Conservation (phyloP, 2,329 filamentous ascomycete genomes). For the Nothophoma quercina region DNA sequence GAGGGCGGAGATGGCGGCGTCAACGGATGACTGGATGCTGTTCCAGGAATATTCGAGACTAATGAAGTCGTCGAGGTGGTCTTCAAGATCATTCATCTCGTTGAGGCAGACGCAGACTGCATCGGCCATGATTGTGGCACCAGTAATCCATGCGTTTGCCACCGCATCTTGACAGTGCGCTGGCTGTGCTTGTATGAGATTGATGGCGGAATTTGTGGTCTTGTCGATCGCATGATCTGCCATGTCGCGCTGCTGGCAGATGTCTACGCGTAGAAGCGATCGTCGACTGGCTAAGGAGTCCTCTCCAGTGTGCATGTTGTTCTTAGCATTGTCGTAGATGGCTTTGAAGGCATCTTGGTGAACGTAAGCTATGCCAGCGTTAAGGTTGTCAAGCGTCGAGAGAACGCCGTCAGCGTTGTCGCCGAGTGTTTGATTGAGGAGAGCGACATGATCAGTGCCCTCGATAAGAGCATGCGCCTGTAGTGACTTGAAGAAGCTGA, state of each 20-base stretch:
- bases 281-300: constrained; percentile 36
- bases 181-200: constrained; percentile 54
- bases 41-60: constrained; percentile 55
- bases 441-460: constrained; percentile 56
- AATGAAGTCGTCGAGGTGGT: constrained; percentile 55
- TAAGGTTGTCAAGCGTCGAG: constrained; percentile 56
- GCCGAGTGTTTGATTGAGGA: constrained; percentile 50
- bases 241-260: constrained; percentile 55
- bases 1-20: constrained; percentile 52
- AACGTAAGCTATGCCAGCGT: constrained; percentile 55
- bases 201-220: constrained; percentile 54
- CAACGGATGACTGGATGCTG: constrained; percentile 52
- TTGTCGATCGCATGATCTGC: constrained; percentile 57
- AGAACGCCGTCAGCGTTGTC: constrained; percentile 54
- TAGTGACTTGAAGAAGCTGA: constrained; percentile 57
- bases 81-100: constrained; percentile 51
- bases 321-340: constrained; percentile 54
- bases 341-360: constrained; percentile 58
- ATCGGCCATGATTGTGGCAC: constrained; percentile 55
- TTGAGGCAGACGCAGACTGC: constrained; percentile 53
- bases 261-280: constrained; percentile 54
- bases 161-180: constrained; percentile 50
- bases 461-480: constrained; percentile 55
- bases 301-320: constrained; percentile 43
- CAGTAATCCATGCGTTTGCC: constrained; percentile 55